Percentiles rank a stretch among this genome's conserved stretches.
These are phyloP conservation scores for Corinectria fuckeliana DNA, from an alignment of 2,329 filamentous ascomycete species.

Conservation along the genomic window DNA sequence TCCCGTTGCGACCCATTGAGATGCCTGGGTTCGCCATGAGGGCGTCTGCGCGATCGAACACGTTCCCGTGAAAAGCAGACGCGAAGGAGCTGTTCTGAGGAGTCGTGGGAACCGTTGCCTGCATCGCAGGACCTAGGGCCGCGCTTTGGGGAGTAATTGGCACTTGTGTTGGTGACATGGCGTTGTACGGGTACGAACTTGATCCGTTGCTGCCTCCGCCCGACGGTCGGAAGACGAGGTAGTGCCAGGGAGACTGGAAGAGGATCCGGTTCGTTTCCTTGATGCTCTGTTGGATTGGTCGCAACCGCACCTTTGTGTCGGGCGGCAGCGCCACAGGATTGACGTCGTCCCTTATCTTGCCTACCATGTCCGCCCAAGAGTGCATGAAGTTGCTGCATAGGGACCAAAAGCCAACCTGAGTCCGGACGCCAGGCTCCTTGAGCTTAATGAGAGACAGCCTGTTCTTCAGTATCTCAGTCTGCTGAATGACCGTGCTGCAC, in stretches of 20 bases:
- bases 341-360: slow-evolving; percentile 62
- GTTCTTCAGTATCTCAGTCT: slow-evolving; percentile 74
- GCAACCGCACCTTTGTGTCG: slow-evolving; percentile 76
- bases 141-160: slow-evolving; percentile 91
- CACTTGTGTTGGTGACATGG: slow-evolving; percentile 42
- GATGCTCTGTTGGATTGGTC: slow-evolving; percentile 81
- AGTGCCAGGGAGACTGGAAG: slow-evolving; percentile 63
- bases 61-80: slow-evolving; percentile 60
- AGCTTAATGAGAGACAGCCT: slow-evolving; percentile 82
- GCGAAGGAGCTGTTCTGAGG: slow-evolving; percentile 65
- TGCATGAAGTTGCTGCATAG: slow-evolving; percentile 78
- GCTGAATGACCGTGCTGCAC: slow-evolving; percentile 73
- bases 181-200: slow-evolving; percentile 32
- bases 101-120: slow-evolving; percentile 83
- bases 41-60: slow-evolving; percentile 66
- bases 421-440: slow-evolving; percentile 79
- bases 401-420: slow-evolving; percentile 67
- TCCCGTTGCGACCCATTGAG: slow-evolving; percentile 61
- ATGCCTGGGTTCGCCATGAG: slow-evolving; percentile 64
- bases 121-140: slow-evolving; percentile 85
- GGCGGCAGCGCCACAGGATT: slow-evolving; percentile 60
- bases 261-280: slow-evolving; percentile 82
- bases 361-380: slow-evolving; percentile 71
- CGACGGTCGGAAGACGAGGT: slow-evolving; percentile 43
- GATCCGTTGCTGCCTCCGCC: slow-evolving; percentile 25